Conservation (phyloP, 352 stramenopile genomes). For the Pythium guiyangense region DNA sequence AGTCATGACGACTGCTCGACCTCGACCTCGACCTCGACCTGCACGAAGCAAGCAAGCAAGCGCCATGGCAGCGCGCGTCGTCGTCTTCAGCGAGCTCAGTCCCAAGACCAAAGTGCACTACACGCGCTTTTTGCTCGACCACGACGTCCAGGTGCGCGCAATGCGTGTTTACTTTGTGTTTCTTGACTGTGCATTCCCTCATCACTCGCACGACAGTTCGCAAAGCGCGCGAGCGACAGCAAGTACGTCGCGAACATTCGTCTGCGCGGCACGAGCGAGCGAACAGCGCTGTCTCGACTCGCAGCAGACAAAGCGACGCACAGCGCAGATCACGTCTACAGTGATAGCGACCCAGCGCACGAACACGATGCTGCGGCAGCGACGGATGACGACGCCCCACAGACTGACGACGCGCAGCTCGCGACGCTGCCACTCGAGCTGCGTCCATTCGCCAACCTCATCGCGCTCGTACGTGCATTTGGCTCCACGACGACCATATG, state of each 20-base stretch:
- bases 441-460: constrained; percentile 30
- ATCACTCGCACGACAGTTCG: constrained; percentile 29
- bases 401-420: background rate
- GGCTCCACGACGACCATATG: background rate
- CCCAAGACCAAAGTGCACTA: constrained; percentile 54
- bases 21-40: no score
- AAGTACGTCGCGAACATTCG: constrained; percentile 57
- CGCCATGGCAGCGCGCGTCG: constrained; percentile 22
- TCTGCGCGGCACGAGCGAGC: constrained; percentile 8
- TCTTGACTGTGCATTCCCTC: no score
- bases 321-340: background rate
- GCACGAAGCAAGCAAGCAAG: no score
- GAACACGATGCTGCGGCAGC: background rate
- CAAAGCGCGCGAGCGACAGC: constrained; percentile 37
- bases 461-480: constrained; percentile 30
- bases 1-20: no score
- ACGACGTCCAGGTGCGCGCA: constrained; percentile 43
- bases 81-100: constrained; percentile 65
- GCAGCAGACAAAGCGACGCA: background rate
- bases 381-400: background rate
- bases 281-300: background rate
- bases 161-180: no score
- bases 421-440: constrained; percentile 5
- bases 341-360: background rate
- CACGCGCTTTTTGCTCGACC: constrained; percentile 63